Base-by-base conservation (phyloP, 495 filamentous ascomycete species). In the Talaromyces borbonicus region DNA sequence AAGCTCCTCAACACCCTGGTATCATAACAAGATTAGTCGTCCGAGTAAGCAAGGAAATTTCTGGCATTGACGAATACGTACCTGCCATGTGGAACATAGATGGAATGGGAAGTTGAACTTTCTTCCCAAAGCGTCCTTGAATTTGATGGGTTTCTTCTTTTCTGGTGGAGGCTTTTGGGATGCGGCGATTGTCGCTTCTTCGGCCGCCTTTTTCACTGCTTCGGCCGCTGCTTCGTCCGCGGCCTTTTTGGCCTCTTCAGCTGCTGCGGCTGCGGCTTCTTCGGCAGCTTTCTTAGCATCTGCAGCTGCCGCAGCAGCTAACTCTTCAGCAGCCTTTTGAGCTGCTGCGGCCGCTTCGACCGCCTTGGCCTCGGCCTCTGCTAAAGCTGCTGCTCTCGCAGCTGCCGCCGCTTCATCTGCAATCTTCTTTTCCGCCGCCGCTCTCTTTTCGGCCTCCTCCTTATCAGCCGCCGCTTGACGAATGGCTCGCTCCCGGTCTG, bases 71-170 rank as follows among this genome's bases (percentile, higher is more conserved):
- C 6, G 33, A 31, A 72, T 46, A 44, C 78, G 50, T 76, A 86
- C 85, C 73, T 77, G 70, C 85, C 85, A 93, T 1, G 81, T 85
- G 46, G 78, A 78, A 60, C 85, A 90, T 16, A 90, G 50, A 50
- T 89, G 76, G 52, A 78, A 90, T 3, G 87, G 86, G 51, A 93
- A 90, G 61, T 76, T 87, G 56, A 90, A 93, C 59, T 89, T 90
- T 39, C 87, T 74, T 22, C 85, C 84, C 20, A 93, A 79, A 12
- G 86, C 87, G 58, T 93, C 87, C 59, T 88, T 88, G 65, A 93
- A 90, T 55, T 85, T 84, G 62, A 93, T 79, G 4, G 78, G 77
- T 48, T 72, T 72, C 49, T 79, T 77, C 53, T 77, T 77, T 36
- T 76, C 71, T 4, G 63, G 56, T 12, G 62, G 53, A 25, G 58